Percentiles rank a stretch among this genome's conserved stretches.
These are phyloP conservation scores for Mycena venus DNA, from an alignment of 768 basidiomycete species.

Conservation along the genomic window DNA sequence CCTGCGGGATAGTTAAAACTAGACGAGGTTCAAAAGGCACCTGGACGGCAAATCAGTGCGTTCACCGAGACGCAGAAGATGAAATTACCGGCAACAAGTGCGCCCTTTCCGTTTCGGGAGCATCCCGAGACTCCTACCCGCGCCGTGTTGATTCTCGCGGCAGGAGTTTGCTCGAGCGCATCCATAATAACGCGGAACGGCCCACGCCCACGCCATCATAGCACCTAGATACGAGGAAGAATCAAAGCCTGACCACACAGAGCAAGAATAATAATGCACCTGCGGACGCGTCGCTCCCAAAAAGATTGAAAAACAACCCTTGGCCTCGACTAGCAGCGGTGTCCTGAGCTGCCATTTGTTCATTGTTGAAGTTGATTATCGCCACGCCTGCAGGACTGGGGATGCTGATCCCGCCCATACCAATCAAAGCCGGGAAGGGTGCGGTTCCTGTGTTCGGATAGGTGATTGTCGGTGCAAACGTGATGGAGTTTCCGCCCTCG, in stretches of 20 bases:
- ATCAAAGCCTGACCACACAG: background rate
- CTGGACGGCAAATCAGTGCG: background rate
- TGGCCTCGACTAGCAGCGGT: constrained; percentile 60
- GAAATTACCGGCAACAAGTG: constrained; percentile 60
- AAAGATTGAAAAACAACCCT: constrained; percentile 71
- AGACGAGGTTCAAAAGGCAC: constrained; percentile 70
- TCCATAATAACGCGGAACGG: constrained; percentile 71
- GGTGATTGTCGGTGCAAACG: constrained; percentile 50
- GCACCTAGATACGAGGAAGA: constrained; percentile 42
- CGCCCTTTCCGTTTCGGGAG: constrained; percentile 74
- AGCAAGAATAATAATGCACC: constrained; percentile 14
- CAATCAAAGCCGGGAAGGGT: constrained; percentile 68
- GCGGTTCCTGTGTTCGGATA: constrained; percentile 54
- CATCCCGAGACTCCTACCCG: constrained; percentile 71
- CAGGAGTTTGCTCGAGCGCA: constrained; percentile 64
- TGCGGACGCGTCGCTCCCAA: constrained; percentile 60
- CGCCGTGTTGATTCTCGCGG: constrained; percentile 60
- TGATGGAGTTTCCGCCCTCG: constrained; percentile 46
- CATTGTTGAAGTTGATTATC: constrained; percentile 65
- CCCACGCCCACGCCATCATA: constrained; percentile 76
- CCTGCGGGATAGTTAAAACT: constrained; percentile 71
- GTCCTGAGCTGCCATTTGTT: constrained; percentile 65
- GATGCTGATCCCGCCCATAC: constrained; percentile 58
- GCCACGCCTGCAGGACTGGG: constrained; percentile 55
- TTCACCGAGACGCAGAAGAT: too few relatives aligned